These are phyloP conservation scores for Sordariomycetes sp. DNA, from an alignment of 2,329 filamentous ascomycete genomes.

Conservation along the genomic window DNA sequence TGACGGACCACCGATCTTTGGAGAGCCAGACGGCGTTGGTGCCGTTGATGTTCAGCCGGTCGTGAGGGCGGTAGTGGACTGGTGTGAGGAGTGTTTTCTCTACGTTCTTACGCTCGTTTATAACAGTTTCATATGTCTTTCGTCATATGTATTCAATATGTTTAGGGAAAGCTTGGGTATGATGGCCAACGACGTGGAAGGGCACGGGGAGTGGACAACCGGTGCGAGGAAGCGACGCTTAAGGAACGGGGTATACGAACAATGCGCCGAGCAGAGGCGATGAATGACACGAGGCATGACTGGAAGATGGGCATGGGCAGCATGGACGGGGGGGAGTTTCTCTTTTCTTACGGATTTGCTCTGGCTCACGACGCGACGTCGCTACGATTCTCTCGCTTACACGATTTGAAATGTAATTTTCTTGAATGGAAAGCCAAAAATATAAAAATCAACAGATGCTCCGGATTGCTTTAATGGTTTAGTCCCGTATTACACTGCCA, in stretches of 20 bases:
- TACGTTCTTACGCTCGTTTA: neutral
- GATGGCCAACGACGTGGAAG: neutral
- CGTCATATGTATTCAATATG: neutral
- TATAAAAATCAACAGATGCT: neutral
- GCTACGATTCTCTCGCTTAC: neutral
- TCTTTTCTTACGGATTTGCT: neutral
- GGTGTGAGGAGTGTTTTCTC: neutral
- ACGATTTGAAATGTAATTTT: neutral
- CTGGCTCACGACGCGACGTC: too few species aligned
- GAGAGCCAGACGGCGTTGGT: constrained; percentile 44
- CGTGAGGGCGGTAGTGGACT: constrained; percentile 12
- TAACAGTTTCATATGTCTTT: neutral
- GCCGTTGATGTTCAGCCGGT: constrained; percentile 48
- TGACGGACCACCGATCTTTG: constrained; percentile 33
- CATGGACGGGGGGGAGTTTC: neutral
- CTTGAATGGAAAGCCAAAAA: neutral
- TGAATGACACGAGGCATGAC: neutral
- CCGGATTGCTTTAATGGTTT: neutral
- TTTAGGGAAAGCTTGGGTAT: neutral
- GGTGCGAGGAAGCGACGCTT: neutral
- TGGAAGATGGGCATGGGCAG: neutral
- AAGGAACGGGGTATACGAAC: neutral
- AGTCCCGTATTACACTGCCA: too few species aligned
- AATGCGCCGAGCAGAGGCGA: neutral
- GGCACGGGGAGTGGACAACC: neutral